Conservation (phyloP, 2,329 filamentous ascomycete genomes). For the Aspergillus pseudoviridinutans region DNA sequence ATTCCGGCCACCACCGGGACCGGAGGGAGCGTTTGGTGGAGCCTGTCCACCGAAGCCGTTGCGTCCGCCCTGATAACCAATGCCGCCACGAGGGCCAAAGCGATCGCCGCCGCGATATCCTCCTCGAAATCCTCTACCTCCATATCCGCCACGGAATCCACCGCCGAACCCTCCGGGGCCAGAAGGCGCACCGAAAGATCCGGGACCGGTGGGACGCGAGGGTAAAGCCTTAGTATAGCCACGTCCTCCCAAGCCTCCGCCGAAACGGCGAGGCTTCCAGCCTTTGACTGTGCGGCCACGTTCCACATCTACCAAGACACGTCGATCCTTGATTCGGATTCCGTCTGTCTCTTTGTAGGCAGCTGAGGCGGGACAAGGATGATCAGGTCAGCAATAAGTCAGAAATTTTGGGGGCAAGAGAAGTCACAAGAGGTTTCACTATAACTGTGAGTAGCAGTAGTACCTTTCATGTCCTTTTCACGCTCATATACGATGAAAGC, state of each 20-base stretch:
- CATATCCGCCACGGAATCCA: conserved; percentile 54
- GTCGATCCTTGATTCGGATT: conserved; percentile 85
- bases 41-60: conserved; percentile 46
- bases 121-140: conserved; percentile 47
- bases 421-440: conserved; percentile 1
- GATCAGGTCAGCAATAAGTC: conserved; percentile 34
- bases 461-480: conserved; percentile 99
- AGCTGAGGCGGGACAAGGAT: conserved; percentile 58
- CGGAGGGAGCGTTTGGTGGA: conserved; percentile 49
- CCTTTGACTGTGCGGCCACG: conserved; percentile 88
- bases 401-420: conserved; percentile 3
- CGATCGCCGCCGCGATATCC: conserved; percentile 53
- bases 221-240: conserved; percentile 83
- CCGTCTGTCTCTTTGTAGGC: conserved; percentile 86
- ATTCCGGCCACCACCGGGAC: conserved; percentile 53
- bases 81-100: conserved; percentile 47
- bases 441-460: conserved; percentile 13
- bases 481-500: conserved; percentile 96
- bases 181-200: conserved; percentile 52
- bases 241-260: conserved; percentile 86
- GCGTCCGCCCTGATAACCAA: conserved; percentile 58
- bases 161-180: conserved; percentile 56
- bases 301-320: conserved; percentile 93
- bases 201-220: conserved; percentile 65
- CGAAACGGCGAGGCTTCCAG: conserved; percentile 88